Base-by-base conservation (phyloP, 345 rosid species). In the Zanthoxylum bungeanum region DNA sequence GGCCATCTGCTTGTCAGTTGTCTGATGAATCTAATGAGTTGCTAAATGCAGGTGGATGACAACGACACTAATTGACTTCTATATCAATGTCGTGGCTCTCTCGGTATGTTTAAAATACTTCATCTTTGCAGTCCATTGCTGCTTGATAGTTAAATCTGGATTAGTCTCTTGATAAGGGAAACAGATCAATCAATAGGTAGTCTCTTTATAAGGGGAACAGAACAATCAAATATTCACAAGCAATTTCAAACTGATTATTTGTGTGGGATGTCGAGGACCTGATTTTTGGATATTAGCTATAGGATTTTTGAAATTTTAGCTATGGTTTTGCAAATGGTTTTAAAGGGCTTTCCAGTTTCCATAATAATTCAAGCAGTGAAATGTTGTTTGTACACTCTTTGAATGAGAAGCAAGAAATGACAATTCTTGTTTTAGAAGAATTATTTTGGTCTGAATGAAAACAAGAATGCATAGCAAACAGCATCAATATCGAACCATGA, bases 41-140 rank as follows among this genome's bases (percentile, higher is more conserved):
- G 49, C 33, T 17, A 25, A 53, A 50, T 74, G 73, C 86, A 93
- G 98, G 85, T 93, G 97, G 98, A 82, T 89, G 89, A 76, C 36
- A 52, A 91, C 93, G 2, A 85, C 89, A 10, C 75, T 91, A 37
- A 75, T 89, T 71, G 91, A 87, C 81, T 93, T 93, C 88, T 93
- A 91, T 66, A 81, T 88, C 71, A 78, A 87, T 64, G 88, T 88
- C 0, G 71, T 78, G 36, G 86, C 83, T 58, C 81, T 91, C 34
- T 86, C 89, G 76, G 98, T 93, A 84, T 66, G 97, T 83, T 66
- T 51, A 19, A 60, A 67, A 51, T 33, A 39, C 53, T 73, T 66
- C 12, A 3, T 9, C 2, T 40, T 63, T 70, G 31, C n/a, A n/a
- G n/a, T 34, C 22, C 9, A 9, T 53, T 25, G 12, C 36, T 58